Percentiles rank a stretch among this genome's conserved stretches.
Evolutionary conservation across 495 filamentous ascomycete genomes (phyloP).

Genomic region (Lentithecium fluviatile): DNA sequence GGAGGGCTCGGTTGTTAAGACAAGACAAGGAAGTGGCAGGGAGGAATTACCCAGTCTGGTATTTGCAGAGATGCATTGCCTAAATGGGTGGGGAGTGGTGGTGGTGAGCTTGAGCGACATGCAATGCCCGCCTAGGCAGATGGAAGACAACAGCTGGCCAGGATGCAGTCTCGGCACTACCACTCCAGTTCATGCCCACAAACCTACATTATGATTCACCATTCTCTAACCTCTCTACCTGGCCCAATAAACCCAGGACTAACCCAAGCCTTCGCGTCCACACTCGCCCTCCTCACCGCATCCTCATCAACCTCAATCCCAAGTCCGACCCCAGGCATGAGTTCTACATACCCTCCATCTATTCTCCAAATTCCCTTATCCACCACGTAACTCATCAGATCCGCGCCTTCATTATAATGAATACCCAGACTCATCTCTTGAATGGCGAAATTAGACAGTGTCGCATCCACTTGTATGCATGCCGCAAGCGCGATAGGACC

Average conservation of each 20-base stretch:
- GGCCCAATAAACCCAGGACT: constrained; percentile 65
- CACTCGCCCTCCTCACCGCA: constrained; percentile 55
- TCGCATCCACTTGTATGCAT: constrained; percentile 64
- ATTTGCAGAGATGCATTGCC: too few relatives aligned
- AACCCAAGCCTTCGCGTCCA: constrained; percentile 55
- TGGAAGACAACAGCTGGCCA: too few relatives aligned
- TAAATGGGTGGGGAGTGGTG: too few relatives aligned
- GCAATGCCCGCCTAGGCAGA: too few relatives aligned
- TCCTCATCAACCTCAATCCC: constrained; percentile 77
- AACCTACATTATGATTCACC: constrained; percentile 47
- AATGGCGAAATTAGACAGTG: constrained; percentile 69
- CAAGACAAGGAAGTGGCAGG: too few relatives aligned
- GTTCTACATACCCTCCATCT: constrained; percentile 64
- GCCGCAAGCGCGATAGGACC: constrained; percentile 76
- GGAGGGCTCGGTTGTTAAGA: too few relatives aligned
- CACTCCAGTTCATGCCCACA: too few relatives aligned
- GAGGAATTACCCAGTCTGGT: too few relatives aligned
- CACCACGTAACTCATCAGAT: constrained; percentile 66
- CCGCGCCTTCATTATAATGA: constrained; percentile 72
- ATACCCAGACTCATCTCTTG: constrained; percentile 82
- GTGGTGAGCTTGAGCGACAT: too few relatives aligned
- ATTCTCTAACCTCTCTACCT: constrained; percentile 71
- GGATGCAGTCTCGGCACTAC: too few relatives aligned
- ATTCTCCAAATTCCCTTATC: constrained; percentile 64
- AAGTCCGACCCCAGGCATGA: constrained; percentile 61